Evolutionary conservation across 441 rosid species (phyloP), one percentile per base, ranked within the genome.

Genomic region (Isatis lusitanica): DNA sequence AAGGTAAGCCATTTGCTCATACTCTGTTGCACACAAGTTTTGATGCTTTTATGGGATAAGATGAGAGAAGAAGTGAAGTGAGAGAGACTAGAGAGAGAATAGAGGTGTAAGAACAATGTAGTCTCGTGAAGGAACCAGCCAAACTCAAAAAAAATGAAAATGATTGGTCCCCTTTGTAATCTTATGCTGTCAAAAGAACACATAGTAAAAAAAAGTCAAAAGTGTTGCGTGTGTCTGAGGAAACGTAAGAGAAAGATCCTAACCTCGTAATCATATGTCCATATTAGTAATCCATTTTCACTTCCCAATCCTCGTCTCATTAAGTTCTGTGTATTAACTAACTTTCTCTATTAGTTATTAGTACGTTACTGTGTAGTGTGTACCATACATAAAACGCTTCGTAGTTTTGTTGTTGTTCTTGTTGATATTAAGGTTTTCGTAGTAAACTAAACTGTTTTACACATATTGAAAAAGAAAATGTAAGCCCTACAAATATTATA

Each of bases 1-100:
- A 71, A 46, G 46, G 58, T 83, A 65, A 79, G 87, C 80, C 87
- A 83, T 84, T 70, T 63, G 60, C 30, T 66, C 31, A 60, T 48
- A 6, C 15, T 65, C 10, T 75, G 74, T 55, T 64, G 47, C 55
- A 28, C 1, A 65, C 58, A 66, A 71, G 24, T 51, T 57, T 9
- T 6, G 73, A 71, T 15, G 59, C 73, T 71, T 66, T 43, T 52
- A 60, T 71, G 76, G 36, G 68, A 71, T 71, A 71, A 77, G 73
- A 66, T 77, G 73, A 71, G 80, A 83, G 70, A 66, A 66, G 80
- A 62, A 33, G 73, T 18, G 48, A 63, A 46, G 28, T 56, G 63
- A 16, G 73, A 73, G 66, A 39, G n/a, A 5, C 11, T 4, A 16
- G 18, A 33, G 39, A 47, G 57, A 48, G 47, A 33, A 30, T 0